These are phyloP conservation scores for Aristolochia californica DNA, from an alignment of 164 flowering plant genomes.

Conservation along the genomic window DNA sequence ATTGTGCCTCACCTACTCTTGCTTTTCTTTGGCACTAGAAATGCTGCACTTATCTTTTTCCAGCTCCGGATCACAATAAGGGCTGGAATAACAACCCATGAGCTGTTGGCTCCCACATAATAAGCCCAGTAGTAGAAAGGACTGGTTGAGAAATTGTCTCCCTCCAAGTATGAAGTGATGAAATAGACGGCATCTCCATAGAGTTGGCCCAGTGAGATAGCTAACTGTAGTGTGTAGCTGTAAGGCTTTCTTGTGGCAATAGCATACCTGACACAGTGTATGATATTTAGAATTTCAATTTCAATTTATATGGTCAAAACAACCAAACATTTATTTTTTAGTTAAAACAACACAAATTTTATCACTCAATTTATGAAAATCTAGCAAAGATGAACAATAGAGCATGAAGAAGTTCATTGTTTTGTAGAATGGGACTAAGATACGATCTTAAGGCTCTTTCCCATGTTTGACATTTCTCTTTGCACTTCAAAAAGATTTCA, in stretches of 20 bases:
- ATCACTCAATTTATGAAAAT: too few species aligned
- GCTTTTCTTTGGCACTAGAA: conserved; percentile 33
- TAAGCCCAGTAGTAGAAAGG: conserved; percentile 55
- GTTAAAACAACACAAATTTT: too few species aligned
- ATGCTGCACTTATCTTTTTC: conserved; percentile 64
- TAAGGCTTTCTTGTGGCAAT: conserved; percentile 59
- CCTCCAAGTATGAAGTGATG: conserved; percentile 61
- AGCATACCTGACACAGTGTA: conserved; percentile 57
- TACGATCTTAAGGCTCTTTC: too few species aligned
- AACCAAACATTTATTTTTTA: too few species aligned
- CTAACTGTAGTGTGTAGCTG: conserved; percentile 67
- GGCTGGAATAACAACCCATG: conserved; percentile 70
- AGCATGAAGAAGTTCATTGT: too few species aligned
- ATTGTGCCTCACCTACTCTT: conserved; percentile 45
- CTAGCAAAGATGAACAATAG: too few species aligned
- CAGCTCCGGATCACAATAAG: conserved; percentile 59
- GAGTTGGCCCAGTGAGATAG: conserved; percentile 76
- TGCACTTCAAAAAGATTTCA: too few species aligned
- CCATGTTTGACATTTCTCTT: too few species aligned
- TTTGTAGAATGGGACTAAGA: too few species aligned
- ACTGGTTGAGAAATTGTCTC: conserved; percentile 68
- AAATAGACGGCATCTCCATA: conserved; percentile 66
- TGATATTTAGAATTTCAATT: too few species aligned
- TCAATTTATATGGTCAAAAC: too few species aligned
- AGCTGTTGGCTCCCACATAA: conserved; percentile 53